These are phyloP conservation scores for Hemisphaericaspora nanyangensis DNA, from an alignment of 805 yeast species.

Conservation along the genomic window DNA sequence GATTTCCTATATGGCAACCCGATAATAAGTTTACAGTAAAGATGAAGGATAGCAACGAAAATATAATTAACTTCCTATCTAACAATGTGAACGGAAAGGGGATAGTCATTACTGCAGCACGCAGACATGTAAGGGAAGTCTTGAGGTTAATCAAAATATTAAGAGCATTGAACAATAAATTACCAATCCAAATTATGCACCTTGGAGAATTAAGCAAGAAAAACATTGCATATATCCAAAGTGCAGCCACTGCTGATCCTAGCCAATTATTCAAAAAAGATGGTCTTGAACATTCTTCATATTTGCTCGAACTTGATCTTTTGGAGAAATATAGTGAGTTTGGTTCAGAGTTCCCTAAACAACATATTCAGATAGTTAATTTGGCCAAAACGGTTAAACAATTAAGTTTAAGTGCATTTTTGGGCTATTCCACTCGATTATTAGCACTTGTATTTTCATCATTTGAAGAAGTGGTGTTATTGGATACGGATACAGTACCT, in stretches of 20 bases:
- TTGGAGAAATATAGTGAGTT: conserved; percentile 10
- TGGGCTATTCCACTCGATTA: conserved; percentile 33
- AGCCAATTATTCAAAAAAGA: conserved; percentile 16
- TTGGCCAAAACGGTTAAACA: conserved; percentile 16
- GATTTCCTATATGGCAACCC: conserved; percentile 5
- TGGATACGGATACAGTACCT: conserved; percentile 41
- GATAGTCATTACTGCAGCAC: conserved; percentile 27
- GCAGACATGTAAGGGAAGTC: conserved; percentile 19
- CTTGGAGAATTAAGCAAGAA: conserved; percentile 20
- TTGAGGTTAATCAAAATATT: conserved; percentile 23
- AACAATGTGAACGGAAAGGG: conserved; percentile 26
- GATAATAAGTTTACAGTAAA: conserved; percentile 6
- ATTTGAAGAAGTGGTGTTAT: conserved; percentile 29
- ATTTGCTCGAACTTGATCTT: conserved; percentile 16
- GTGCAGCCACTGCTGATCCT: conserved; percentile 15
- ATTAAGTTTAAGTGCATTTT: conserved; percentile 18
- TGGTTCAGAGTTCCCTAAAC: conserved; percentile 23
- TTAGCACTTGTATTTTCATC: conserved; percentile 32
- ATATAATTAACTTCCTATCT: conserved; percentile 39
- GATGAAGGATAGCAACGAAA: conserved; percentile 9
- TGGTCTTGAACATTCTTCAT: conserved; percentile 13
- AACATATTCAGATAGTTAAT: conserved; percentile 24
- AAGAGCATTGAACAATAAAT: conserved; percentile 26
- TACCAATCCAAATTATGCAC: conserved; percentile 32
- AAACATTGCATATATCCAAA: conserved; percentile 18